These are phyloP conservation scores for Leccinum obscurum DNA, from an alignment of 768 basidiomycete genomes.

Conservation along the genomic window DNA sequence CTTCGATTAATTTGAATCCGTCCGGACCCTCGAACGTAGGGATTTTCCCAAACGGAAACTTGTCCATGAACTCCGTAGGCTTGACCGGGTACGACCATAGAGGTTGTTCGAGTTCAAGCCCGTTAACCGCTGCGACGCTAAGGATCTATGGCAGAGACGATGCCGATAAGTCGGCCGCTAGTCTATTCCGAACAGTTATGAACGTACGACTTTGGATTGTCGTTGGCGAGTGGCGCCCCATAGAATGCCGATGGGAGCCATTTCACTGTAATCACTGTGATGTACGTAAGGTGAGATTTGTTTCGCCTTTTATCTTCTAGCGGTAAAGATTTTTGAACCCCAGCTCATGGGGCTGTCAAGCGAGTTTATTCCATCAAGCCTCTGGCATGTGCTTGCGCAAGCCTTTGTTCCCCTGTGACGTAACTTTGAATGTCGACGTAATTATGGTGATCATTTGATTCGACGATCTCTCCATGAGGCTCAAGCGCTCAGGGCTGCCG, in stretches of 20 bases:
- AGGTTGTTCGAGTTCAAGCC: constrained; percentile 12
- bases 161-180: background rate
- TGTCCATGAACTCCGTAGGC: constrained; percentile 10
- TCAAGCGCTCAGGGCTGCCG: too few species aligned
- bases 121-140: constrained; percentile 22
- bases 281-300: too few species aligned
- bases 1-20: constrained; percentile 22
- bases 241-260: constrained; percentile 20
- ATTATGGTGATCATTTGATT: too few species aligned
- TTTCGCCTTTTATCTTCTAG: background rate
- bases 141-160: constrained; percentile 11
- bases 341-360: background rate
- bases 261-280: background rate
- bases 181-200: background rate
- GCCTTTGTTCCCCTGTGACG: too few species aligned
- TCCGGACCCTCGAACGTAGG: constrained; percentile 23
- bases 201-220: constrained; percentile 27
- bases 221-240: constrained; percentile 21
- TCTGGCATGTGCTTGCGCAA: too few species aligned
- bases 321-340: background rate
- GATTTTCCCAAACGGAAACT: constrained; percentile 26
- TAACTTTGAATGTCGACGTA: too few species aligned
- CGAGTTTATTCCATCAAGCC: too few species aligned
- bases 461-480: too few species aligned
- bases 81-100: constrained; percentile 17